A percentile compares a stretch with the other conserved stretches of the same genome.
These are phyloP conservation scores for Biscogniauxia sp. DNA, from an alignment of 2,329 filamentous ascomycete species.

Conservation along the genomic window DNA sequence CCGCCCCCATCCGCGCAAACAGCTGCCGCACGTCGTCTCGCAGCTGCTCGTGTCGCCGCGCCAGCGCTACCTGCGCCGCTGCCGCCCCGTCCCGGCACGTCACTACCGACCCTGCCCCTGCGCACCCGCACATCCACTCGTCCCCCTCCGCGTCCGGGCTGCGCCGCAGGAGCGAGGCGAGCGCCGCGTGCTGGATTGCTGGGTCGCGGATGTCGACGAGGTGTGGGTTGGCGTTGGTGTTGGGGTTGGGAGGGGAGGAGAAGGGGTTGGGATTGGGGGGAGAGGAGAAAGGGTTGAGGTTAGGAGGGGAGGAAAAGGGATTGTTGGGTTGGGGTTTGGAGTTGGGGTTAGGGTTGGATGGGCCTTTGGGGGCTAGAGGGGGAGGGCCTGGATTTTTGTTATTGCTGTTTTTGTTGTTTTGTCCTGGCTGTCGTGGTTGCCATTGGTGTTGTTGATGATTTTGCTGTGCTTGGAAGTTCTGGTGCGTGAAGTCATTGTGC, in stretches of 20 bases:
- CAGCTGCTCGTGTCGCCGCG: not conserved
- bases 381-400: not conserved
- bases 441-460: not conserved
- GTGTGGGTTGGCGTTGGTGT: too few relatives aligned
- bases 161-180: not conserved
- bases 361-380: too few relatives aligned
- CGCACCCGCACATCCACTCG: not conserved
- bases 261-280: not conserved
- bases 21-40: not conserved
- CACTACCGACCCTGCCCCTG: not conserved
- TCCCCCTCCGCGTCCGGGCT: not conserved
- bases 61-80: not conserved
- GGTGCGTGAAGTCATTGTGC: not conserved
- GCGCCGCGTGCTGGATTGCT: not conserved
- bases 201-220: not conserved
- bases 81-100: not conserved
- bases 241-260: too few relatives aligned
- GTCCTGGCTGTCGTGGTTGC: too few relatives aligned
- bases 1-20: not conserved
- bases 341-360: not conserved
- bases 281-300: too few relatives aligned
- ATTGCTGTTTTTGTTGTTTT: not conserved
- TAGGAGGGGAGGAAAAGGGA: too few relatives aligned
- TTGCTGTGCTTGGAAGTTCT: not conserved
- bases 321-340: not conserved